These are phyloP conservation scores for Gentiana dahurica DNA, from an alignment of 257 asterid species.

Conservation along the genomic window DNA sequence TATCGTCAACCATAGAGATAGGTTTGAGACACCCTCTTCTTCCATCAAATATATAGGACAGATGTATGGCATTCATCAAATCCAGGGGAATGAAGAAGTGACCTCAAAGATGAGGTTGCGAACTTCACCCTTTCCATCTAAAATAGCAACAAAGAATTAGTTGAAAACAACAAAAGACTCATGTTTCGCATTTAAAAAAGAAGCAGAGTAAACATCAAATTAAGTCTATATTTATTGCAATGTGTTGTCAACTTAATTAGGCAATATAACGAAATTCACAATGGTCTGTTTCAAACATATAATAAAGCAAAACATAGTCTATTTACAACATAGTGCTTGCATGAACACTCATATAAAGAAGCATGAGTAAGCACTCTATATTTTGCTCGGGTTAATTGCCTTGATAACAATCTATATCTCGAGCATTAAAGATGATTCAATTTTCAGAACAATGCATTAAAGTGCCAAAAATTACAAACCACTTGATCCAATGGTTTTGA, in stretches of 20 bases:
- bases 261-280: no score
- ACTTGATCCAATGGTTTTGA: slow-evolving; percentile 65
- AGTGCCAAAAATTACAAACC: slow-evolving; percentile 45
- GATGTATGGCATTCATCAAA: slow-evolving; percentile 70
- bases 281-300: no score
- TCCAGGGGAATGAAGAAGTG: slow-evolving; percentile 63
- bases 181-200: not conserved
- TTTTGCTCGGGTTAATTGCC: no score
- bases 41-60: slow-evolving; percentile 87
- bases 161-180: no score
- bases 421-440: no score
- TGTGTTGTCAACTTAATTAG: no score
- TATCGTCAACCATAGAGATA: slow-evolving; percentile 68
- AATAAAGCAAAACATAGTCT: not conserved
- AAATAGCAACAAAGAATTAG: slow-evolving; percentile 7
- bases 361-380: no score
- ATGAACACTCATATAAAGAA: no score
- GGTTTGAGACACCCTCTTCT: slow-evolving; percentile 72
- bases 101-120: slow-evolving; percentile 71
- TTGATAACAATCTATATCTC: no score
- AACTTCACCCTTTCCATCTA: slow-evolving; percentile 76
- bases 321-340: no score
- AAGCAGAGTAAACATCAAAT: slow-evolving; percentile 9
- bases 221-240: not conserved
- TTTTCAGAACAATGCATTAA: slow-evolving; percentile 4